Evolutionary conservation across 129 eudicot species (phyloP).

Genomic region (Dittrichia graveolens): DNA sequence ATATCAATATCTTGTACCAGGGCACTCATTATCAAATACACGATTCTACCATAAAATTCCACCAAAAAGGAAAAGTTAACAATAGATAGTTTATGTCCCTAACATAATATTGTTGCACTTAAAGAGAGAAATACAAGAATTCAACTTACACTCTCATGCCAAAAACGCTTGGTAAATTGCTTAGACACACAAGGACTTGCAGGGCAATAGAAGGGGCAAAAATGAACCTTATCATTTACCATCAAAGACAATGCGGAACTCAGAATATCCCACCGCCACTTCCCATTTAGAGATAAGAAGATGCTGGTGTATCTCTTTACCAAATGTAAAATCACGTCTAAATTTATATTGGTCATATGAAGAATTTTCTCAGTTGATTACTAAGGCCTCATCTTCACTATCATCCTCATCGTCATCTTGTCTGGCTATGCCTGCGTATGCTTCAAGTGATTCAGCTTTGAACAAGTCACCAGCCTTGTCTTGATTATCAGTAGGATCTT

Average conservation of each 20-base stretch:
- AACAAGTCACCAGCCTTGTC: slow-evolving; percentile 67
- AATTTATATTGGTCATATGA: slow-evolving; percentile 3
- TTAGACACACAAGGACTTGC: background rate
- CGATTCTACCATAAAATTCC: background rate
- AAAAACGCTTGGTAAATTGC: background rate
- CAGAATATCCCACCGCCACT: background rate
- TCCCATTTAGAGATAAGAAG: background rate
- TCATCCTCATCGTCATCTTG: slow-evolving; percentile 49
- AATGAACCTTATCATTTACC: slow-evolving; percentile 6
- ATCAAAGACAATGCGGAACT: slow-evolving; percentile 15
- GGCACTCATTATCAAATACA: no score
- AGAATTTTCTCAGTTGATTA: slow-evolving; percentile 38
- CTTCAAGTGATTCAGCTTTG: slow-evolving; percentile 64
- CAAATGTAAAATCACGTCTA: background rate
- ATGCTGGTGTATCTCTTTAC: background rate
- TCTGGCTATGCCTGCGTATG: slow-evolving; percentile 51
- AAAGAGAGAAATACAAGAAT: background rate
- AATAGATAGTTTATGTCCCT: background rate
- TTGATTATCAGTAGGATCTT: slow-evolving; percentile 46
- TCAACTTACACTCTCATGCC: background rate
- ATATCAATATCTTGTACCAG: no score
- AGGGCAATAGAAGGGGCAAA: background rate
- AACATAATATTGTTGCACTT: background rate
- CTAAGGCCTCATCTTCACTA: slow-evolving; percentile 40
- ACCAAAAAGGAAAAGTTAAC: background rate